A percentile compares a stretch with the other conserved stretches of the same genome.
Evolutionary conservation across 78 protist genomes (phyloP).

Genomic region (Capsaspora owczarzaki): DNA sequence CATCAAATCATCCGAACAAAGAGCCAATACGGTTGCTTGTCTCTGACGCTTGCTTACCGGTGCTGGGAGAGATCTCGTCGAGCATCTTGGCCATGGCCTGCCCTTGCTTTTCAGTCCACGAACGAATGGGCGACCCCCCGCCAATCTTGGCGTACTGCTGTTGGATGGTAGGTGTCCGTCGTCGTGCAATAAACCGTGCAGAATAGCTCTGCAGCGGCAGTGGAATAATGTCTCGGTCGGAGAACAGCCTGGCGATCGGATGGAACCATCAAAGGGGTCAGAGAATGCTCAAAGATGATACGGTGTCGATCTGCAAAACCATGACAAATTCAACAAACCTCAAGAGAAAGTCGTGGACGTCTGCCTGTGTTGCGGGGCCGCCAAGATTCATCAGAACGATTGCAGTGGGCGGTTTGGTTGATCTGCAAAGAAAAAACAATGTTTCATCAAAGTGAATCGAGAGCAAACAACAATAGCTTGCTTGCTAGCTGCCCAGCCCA

Average conservation of each 20-base stretch:
- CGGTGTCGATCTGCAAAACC: not conserved
- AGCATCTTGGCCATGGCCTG: conserved; percentile 21
- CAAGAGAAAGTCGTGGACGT: conserved; percentile 65
- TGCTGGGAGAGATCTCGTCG: conserved; percentile 51
- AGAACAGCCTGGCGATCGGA: conserved; percentile 7
- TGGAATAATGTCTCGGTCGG: conserved; percentile 30
- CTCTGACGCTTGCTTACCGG: too few species aligned
- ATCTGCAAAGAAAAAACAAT: not conserved
- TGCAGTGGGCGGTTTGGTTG: conserved; percentile 46
- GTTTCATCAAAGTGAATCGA: too few species aligned
- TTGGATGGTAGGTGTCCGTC: conserved; percentile 51
- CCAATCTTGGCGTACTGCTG: conserved; percentile 66
- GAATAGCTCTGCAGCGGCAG: conserved; percentile 22
- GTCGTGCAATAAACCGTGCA: conserved; percentile 19
- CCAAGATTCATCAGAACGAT: conserved; percentile 78
- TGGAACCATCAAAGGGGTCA: not conserved
- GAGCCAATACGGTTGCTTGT: too few species aligned
- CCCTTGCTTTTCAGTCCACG: conserved; percentile 71
- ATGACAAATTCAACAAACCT: conserved; percentile 29
- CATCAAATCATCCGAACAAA: not conserved
- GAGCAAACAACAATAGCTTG: not conserved
- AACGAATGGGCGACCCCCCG: conserved; percentile 75
- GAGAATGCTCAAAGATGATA: not conserved
- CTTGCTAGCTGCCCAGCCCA: too few species aligned
- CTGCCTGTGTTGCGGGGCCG: conserved; percentile 60